Conservation (phyloP, 2,329 filamentous ascomycete genomes). For the Cucurbitaria berberidis region DNA sequence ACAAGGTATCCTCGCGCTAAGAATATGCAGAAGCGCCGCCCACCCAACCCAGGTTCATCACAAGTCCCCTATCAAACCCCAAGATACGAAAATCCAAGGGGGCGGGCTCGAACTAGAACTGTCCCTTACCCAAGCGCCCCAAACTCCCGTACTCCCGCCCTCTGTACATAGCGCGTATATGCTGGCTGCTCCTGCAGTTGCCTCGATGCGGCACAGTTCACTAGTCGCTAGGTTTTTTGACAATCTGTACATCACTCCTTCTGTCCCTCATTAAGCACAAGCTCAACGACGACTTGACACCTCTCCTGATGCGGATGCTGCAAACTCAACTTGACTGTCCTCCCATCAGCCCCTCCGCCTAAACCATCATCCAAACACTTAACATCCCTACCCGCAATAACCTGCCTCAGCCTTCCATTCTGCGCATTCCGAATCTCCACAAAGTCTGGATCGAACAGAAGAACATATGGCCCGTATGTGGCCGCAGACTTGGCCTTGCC, state of each 20-base stretch:
- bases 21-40: not conserved
- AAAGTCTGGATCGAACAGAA: slow-evolving; percentile 95
- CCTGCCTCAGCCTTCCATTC: slow-evolving; percentile 90
- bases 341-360: slow-evolving; percentile 53
- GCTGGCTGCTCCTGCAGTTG: not conserved
- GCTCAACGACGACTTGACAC: slow-evolving; percentile 87
- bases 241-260: slow-evolving; percentile 51
- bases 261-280: slow-evolving; percentile 90
- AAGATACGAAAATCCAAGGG: not conserved
- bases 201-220: not conserved
- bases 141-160: not conserved
- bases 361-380: slow-evolving; percentile 79
- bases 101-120: not conserved
- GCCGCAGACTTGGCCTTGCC: slow-evolving; percentile 87
- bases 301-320: slow-evolving; percentile 87
- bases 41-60: not conserved
- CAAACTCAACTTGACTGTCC: slow-evolving; percentile 93
- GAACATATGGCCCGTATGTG: slow-evolving; percentile 87
- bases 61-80: not conserved
- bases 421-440: slow-evolving; percentile 97
- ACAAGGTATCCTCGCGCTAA: not conserved
- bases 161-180: slow-evolving; percentile 2
- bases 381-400: slow-evolving; percentile 90
- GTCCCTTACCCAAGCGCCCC: not conserved
- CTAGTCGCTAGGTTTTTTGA: not conserved